Percentiles rank a stretch among this genome's conserved stretches.
Evolutionary conservation across 352 stramenopile species (phyloP).

Genomic region (Pilasporangium apinafurcum): DNA sequence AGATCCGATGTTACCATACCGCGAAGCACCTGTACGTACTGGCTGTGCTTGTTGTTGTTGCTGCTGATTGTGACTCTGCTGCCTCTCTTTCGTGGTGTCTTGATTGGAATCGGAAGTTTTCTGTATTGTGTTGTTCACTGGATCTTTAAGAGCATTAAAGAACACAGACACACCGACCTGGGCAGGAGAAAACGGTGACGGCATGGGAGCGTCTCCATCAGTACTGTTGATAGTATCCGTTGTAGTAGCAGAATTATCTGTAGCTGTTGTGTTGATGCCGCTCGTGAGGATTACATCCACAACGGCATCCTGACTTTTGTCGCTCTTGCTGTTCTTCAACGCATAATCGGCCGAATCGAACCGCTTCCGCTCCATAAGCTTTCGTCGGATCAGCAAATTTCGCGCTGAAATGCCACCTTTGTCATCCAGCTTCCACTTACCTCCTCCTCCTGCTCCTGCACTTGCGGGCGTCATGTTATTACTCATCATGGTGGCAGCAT

Average conservation of each 20-base stretch:
- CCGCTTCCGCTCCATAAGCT: conserved; percentile 67
- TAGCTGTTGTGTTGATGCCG: not conserved
- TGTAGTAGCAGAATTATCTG: conserved; percentile 1
- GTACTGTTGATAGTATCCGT: conserved; percentile 1
- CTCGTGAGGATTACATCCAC: not conserved
- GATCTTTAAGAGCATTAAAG: conserved; percentile 32
- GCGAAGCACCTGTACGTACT: conserved; percentile 14
- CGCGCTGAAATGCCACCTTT: conserved; percentile 55
- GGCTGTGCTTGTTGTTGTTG: not conserved
- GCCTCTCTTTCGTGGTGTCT: conserved; percentile 11
- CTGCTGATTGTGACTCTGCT: not conserved
- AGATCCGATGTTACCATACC: too few species aligned
- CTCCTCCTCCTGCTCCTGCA: not conserved
- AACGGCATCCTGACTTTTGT: conserved; percentile 2
- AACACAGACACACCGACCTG: conserved; percentile 35
- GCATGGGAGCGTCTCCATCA: not conserved
- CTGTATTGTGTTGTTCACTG: too few species aligned
- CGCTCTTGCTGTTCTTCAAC: conserved; percentile 44
- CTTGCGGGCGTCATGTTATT: not conserved
- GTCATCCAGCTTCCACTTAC: conserved; percentile 11
- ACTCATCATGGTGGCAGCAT: not conserved
- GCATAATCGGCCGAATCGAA: conserved; percentile 84
- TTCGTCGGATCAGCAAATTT: conserved; percentile 72
- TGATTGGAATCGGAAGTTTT: conserved; percentile 10
- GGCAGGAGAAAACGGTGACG: conserved; percentile 16